phyloP scores from a whole-genome alignment of 441 rosid genomes.

The Oxalis stricta region DNA sequence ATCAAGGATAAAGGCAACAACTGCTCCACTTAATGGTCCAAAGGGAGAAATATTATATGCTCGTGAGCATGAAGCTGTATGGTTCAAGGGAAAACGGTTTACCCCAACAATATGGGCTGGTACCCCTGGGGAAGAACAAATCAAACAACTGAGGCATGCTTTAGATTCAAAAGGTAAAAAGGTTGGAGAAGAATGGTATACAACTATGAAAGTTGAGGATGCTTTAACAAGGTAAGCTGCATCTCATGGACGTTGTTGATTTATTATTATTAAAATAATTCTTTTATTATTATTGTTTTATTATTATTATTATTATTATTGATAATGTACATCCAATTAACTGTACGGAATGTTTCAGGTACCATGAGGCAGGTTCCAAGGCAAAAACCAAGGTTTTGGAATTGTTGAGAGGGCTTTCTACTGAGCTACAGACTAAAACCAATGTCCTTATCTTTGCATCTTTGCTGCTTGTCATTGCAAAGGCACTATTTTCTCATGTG shows the following conservation, averaged over 20 bases:
- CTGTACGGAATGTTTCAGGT: constrained; percentile 31
- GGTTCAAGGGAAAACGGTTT: constrained; percentile 93
- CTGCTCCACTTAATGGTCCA: constrained; percentile 70
- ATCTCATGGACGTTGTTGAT: too few relatives aligned
- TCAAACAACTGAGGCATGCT: constrained; percentile 80
- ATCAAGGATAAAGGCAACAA: constrained; percentile 63
- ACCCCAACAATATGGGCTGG: constrained; percentile 72
- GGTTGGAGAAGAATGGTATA: constrained; percentile 99
- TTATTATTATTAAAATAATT: background rate
- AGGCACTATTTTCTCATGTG: constrained; percentile 86
- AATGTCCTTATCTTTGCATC: constrained; percentile 81
- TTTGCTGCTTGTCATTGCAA: constrained; percentile 81
- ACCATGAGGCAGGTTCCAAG: constrained; percentile 71
- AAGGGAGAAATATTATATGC: constrained; percentile 85
- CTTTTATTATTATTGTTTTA: background rate
- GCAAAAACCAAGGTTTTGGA: constrained; percentile 71
- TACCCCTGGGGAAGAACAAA: constrained; percentile 89
- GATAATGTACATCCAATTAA: too few relatives aligned
- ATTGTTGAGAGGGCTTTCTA: constrained; percentile 69
- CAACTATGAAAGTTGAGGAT: constrained; percentile 64
- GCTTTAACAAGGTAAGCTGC: constrained; percentile 67
- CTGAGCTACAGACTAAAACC: constrained; percentile 70
- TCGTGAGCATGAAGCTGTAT: constrained; percentile 87
- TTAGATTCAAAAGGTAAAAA: constrained; percentile 85
- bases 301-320: too few relatives aligned